These are phyloP conservation scores for Aspergillus texensis DNA, from an alignment of 2,329 filamentous ascomycete genomes.

Conservation along the genomic window DNA sequence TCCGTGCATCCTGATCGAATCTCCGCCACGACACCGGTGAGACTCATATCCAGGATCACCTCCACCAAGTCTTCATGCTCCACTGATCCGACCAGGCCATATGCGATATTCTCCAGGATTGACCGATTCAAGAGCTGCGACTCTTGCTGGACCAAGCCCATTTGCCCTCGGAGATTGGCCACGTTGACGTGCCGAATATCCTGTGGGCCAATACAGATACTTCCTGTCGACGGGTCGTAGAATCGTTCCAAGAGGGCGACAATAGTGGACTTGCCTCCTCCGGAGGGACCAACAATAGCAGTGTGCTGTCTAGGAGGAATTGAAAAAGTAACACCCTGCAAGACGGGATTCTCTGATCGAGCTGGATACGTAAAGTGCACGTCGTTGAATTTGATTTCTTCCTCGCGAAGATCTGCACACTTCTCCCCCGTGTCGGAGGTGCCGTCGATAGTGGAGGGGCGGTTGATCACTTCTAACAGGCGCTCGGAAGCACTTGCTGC, in stretches of 20 bases:
- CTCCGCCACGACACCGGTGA: constrained; percentile 28
- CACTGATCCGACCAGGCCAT: constrained; percentile 48
- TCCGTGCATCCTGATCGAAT: constrained; percentile 28
- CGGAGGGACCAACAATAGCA: constrained; percentile 54
- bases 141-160: constrained; percentile 54
- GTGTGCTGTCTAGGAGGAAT: constrained; percentile 42
- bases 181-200: constrained; percentile 38
- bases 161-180: constrained; percentile 35
- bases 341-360: constrained; percentile 36
- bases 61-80: constrained; percentile 28
- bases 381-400: constrained; percentile 34
- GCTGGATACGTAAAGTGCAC: constrained; percentile 44
- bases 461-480: constrained; percentile 61
- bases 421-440: constrained; percentile 30
- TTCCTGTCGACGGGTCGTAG: constrained; percentile 38
- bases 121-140: constrained; percentile 55
- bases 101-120: constrained; percentile 57
- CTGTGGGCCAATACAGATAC: constrained; percentile 32
- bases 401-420: constrained; percentile 20
- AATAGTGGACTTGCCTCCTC: constrained; percentile 56
- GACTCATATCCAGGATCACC: constrained; percentile 28
- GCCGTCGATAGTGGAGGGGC: constrained; percentile 51
- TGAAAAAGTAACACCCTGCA: constrained; percentile 34
- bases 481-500: constrained; percentile 59
- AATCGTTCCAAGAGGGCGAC: constrained; percentile 40